These are phyloP conservation scores for Scedosporium dehoogii DNA, from an alignment of 2,329 filamentous ascomycete species.

Conservation along the genomic window DNA sequence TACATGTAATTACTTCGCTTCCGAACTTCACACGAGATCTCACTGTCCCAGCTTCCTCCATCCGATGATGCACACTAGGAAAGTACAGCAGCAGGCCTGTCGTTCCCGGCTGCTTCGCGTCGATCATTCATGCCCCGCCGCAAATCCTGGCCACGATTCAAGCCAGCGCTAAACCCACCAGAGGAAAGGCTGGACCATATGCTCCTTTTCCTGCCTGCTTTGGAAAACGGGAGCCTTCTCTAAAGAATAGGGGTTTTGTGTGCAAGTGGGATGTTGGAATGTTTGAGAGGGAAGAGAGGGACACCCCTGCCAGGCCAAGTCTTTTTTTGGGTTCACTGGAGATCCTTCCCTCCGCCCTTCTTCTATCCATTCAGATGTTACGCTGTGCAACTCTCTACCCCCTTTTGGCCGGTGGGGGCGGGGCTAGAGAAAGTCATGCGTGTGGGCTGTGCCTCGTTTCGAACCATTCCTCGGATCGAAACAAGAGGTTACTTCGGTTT, in stretches of 20 bases:
- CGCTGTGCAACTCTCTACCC: not conserved
- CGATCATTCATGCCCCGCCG: conserved; percentile 4
- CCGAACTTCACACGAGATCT: not conserved
- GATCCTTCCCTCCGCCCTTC: not conserved
- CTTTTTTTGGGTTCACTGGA: not conserved
- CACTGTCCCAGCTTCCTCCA: not conserved
- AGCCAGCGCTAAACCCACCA: not conserved
- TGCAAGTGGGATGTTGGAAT: not conserved
- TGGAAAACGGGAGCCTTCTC: too few relatives aligned
- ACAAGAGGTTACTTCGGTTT: not conserved
- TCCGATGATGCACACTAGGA: not conserved
- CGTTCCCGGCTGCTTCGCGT: not conserved
- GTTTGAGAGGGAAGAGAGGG: not conserved
- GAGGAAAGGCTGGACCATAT: not conserved
- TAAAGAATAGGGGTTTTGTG: too few relatives aligned
- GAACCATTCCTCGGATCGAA: not conserved
- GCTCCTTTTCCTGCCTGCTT: not conserved
- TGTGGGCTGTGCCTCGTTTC: not conserved
- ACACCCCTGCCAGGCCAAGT: not conserved
- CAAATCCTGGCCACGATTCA: not conserved
- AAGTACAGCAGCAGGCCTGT: not conserved
- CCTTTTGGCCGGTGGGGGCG: not conserved
- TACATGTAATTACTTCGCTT: not conserved
- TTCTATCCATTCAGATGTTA: not conserved
- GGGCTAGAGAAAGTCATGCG: not conserved